phyloP scores from a whole-genome alignment of 345 rosid species.

The Luvunga scandens region DNA sequence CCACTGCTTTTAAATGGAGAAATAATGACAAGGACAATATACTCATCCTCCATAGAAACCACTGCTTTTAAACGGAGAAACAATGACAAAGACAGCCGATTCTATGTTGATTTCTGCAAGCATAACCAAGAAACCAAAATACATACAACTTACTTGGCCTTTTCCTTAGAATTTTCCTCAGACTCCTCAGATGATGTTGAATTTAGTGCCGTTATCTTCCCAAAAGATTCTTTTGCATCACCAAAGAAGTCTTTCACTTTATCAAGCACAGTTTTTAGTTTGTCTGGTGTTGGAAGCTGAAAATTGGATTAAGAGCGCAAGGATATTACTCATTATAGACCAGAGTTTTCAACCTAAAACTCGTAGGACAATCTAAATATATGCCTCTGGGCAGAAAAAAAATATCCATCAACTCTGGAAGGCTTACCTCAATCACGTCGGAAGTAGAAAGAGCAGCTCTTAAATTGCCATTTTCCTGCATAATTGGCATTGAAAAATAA shows the following conservation, averaged over 20 bases:
- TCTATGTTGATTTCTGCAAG: not conserved
- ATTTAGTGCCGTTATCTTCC: conserved; percentile 60
- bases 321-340: not conserved
- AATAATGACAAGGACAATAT: no score
- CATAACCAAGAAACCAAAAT: not conserved
- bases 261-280: conserved; percentile 86
- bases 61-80: not conserved
- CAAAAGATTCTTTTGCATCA: conserved; percentile 88
- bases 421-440: conserved; percentile 76
- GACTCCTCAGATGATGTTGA: conserved; percentile 39
- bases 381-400: not conserved
- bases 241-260: conserved; percentile 88
- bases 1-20: no score
- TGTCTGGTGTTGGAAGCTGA: conserved; percentile 84
- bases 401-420: not conserved
- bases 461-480: conserved; percentile 79
- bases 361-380: not conserved
- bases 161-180: conserved; percentile 49
- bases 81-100: not conserved
- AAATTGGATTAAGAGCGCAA: conserved; percentile 15
- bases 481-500: conserved; percentile 8
- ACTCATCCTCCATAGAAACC: not conserved
- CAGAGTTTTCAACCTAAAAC: not conserved
- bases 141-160: conserved; percentile 57
- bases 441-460: conserved; percentile 71